Percentiles rank a stretch among this genome's conserved stretches.
phyloP scores from a whole-genome alignment of 1,284 basidiomycete genomes.

The Ceratobasidium sp. region DNA sequence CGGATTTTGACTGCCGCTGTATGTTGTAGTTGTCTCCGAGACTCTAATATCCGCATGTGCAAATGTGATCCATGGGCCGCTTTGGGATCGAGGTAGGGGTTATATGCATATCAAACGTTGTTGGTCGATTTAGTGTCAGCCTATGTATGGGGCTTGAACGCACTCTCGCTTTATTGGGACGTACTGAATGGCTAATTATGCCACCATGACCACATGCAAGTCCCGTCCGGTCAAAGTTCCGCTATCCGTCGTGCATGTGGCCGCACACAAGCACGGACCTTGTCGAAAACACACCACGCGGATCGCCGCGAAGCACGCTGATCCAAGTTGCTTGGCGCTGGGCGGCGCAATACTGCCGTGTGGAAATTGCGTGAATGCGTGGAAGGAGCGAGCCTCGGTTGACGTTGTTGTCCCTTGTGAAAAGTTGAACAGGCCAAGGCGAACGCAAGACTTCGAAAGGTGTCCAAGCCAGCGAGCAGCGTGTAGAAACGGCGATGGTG shows the following conservation, averaged over 20 bases:
- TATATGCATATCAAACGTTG: too few relatives aligned
- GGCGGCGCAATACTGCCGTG: background rate
- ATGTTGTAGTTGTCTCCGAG: too few relatives aligned
- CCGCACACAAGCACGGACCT: background rate
- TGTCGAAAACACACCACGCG: background rate
- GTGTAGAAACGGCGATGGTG: background rate
- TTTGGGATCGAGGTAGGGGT: too few relatives aligned
- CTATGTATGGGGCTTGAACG: background rate
- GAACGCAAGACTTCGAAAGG: background rate
- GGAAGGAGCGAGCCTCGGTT: background rate
- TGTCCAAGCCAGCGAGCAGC: background rate
- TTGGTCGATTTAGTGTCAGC: too few relatives aligned
- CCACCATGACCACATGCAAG: background rate
- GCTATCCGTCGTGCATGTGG: background rate
- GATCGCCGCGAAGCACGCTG: background rate
- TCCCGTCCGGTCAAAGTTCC: background rate
- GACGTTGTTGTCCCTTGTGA: background rate
- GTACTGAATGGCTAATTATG: too few relatives aligned
- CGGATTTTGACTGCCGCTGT: too few relatives aligned
- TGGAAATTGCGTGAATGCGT: background rate
- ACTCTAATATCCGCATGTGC: background rate
- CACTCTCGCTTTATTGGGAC: background rate
- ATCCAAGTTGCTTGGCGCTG: background rate
- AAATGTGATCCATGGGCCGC: background rate
- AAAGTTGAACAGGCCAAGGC: background rate